These are phyloP conservation scores for Leptographium lundbergii DNA, from an alignment of 2,329 filamentous ascomycete genomes.

Conservation along the genomic window DNA sequence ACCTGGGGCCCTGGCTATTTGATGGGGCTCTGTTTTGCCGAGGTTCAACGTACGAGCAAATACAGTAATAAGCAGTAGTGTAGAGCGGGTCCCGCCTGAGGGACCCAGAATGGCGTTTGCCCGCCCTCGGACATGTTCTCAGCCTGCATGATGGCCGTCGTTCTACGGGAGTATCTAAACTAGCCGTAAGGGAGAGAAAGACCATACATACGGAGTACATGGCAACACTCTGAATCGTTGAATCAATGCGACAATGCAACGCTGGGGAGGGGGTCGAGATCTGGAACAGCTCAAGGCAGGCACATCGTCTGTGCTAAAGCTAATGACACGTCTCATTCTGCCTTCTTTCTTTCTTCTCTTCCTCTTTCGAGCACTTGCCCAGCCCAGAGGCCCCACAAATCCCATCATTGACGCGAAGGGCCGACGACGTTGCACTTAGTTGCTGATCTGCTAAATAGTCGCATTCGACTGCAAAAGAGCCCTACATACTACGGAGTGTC, in stretches of 20 bases:
- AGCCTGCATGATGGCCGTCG: too few relatives aligned
- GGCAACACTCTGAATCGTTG: background rate
- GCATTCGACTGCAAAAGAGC: background rate
- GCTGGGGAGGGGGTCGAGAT: background rate
- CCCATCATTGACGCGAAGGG: background rate
- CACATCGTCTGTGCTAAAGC: background rate
- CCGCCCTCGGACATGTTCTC: too few relatives aligned
- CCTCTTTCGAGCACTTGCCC: too few relatives aligned
- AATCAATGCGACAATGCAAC: background rate
- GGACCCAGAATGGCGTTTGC: too few relatives aligned
- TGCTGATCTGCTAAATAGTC: background rate
- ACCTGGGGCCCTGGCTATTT: background rate
- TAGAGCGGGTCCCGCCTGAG: too few relatives aligned
- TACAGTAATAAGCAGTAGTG: too few relatives aligned
- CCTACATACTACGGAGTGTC: too few relatives aligned
- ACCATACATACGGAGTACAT: background rate
- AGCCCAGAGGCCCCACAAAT: background rate
- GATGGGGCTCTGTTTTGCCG: background rate
- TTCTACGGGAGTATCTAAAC: too few relatives aligned
- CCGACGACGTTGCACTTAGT: background rate
- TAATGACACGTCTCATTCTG: background rate
- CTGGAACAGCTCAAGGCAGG: background rate
- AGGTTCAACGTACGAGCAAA: background rate
- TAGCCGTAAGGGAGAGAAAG: background rate
- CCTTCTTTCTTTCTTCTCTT: background rate